Percentiles rank a stretch among this genome's conserved stretches.
These are phyloP conservation scores for Talaromyces atroroseus DNA, from an alignment of 2,329 filamentous ascomycete genomes.

Conservation along the genomic window DNA sequence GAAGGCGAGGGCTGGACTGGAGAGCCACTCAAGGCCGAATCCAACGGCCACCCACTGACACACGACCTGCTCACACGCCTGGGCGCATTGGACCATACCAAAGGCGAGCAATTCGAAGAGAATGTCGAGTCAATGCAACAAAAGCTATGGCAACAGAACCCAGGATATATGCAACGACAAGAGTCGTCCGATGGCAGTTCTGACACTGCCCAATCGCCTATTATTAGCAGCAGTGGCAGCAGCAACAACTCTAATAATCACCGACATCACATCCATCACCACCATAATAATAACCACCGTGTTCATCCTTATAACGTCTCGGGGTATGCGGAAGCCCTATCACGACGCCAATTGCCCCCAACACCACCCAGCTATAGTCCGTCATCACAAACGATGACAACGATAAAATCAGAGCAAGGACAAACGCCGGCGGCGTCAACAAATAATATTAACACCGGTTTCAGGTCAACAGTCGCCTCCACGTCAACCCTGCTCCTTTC, in stretches of 20 bases:
- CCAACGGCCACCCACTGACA: conserved; percentile 54
- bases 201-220: conserved; percentile 47
- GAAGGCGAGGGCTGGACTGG: conserved; percentile 54
- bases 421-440: background rate
- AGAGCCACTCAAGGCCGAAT: conserved; percentile 45
- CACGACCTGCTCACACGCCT: conserved; percentile 59
- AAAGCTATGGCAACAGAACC: conserved; percentile 45
- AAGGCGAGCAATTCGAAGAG: conserved; percentile 55
- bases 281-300: conserved; percentile 3
- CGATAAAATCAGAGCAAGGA: conserved; percentile 21
- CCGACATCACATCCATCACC: conserved; percentile 4
- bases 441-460: background rate
- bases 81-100: conserved; percentile 50
- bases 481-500: conserved; percentile 19
- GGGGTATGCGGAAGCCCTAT: conserved; percentile 10
- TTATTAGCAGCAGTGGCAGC: conserved; percentile 14
- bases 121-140: conserved; percentile 52
- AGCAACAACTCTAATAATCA: conserved; percentile 9
- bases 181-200: conserved; percentile 55
- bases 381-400: conserved; percentile 21
- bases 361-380: conserved; percentile 40
- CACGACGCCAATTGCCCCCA: conserved; percentile 29
- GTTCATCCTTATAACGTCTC: conserved; percentile 6
- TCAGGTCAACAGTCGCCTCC: background rate
- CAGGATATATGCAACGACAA: conserved; percentile 48